phyloP scores from a whole-genome alignment of 805 yeast genomes.

The Candida incommunis region DNA sequence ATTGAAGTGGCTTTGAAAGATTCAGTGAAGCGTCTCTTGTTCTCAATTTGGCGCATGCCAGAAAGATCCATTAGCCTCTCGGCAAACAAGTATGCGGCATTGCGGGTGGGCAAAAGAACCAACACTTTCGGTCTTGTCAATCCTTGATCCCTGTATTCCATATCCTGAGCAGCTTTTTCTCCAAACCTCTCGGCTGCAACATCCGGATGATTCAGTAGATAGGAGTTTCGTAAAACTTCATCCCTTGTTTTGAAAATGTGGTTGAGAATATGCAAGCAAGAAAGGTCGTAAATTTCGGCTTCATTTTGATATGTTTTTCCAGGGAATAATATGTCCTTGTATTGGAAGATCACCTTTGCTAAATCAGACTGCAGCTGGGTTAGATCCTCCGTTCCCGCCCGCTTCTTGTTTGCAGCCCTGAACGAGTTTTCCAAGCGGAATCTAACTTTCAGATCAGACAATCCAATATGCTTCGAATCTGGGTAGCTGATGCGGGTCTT shows the following conservation, averaged over 20 bases:
- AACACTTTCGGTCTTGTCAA: slow-evolving; percentile 86
- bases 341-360: slow-evolving; percentile 53
- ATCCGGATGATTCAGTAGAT: slow-evolving; percentile 31
- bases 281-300: slow-evolving; percentile 43
- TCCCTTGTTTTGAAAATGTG: slow-evolving; percentile 83
- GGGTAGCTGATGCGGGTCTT: slow-evolving; percentile 11
- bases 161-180: slow-evolving; percentile 29
- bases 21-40: slow-evolving; percentile 54
- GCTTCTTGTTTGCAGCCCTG: slow-evolving; percentile 14
- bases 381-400: slow-evolving; percentile 15
- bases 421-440: slow-evolving; percentile 25
- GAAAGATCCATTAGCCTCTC: slow-evolving; percentile 45
- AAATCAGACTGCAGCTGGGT: slow-evolving; percentile 35
- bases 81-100: slow-evolving; percentile 58
- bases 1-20: slow-evolving; percentile 48
- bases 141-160: slow-evolving; percentile 81
- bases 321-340: slow-evolving; percentile 58
- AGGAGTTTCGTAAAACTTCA: slow-evolving; percentile 63
- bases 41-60: slow-evolving; percentile 65
- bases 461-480: slow-evolving; percentile 19
- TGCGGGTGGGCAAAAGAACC: slow-evolving; percentile 71
- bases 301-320: slow-evolving; percentile 36
- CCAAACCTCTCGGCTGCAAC: slow-evolving; percentile 14
- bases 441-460: slow-evolving; percentile 26
- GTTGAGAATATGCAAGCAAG: slow-evolving; percentile 59